Base-by-base conservation (phyloP, 2,329 filamentous ascomycete genomes). In the Scedosporium boydii region DNA sequence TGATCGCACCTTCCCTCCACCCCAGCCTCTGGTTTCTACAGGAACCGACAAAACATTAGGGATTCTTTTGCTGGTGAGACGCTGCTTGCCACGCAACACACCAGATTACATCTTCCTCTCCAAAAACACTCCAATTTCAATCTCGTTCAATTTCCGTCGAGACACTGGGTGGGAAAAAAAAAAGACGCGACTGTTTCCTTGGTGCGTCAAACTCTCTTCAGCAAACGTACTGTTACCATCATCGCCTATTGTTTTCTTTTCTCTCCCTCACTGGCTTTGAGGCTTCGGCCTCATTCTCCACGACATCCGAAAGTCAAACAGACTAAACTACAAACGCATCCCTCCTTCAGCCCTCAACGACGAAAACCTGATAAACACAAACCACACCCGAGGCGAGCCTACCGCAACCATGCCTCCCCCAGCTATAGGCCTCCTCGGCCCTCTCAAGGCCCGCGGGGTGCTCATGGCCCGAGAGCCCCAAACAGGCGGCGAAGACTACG, bases 361-460 rank as follows among this genome's bases (percentile, higher is more conserved):
- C 9, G 4, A 38, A 12, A 38, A 12, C 34, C 9, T 6, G 10
- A 38, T 38, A 12, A 48, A n/a, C 44, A 53, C 21, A 3, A 6
- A 18, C 4, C 3, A 14, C 21, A 7, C 12, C 12, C 51, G 23
- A 55, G 51, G 6, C 18, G 23, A 26, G 9, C 34, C 34, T 23
- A 6, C 21, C 23, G 51, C 34, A n/a, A 23, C 23, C 1, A 61
- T 56, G 59, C 51, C 42, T 5, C 41, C 60, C 14, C 60, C 60
- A n/a, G 21, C 41, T 18, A 10, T 57, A 16, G 41, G 34, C 60
- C 34, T 57, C 46, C 18, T 64, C 16, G 77, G 77, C 1, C 78
- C 78, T 3, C 69, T 83, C 3, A 70, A 74, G 16, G 80, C 77
- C 10, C 74, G 72, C 55, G 74, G 75, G 4, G 64, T 80, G n/a